A percentile compares a stretch with the other conserved stretches of the same genome.
Conservation (phyloP, 2,329 filamentous ascomycete species). For the Ambrosiella xylebori region DNA sequence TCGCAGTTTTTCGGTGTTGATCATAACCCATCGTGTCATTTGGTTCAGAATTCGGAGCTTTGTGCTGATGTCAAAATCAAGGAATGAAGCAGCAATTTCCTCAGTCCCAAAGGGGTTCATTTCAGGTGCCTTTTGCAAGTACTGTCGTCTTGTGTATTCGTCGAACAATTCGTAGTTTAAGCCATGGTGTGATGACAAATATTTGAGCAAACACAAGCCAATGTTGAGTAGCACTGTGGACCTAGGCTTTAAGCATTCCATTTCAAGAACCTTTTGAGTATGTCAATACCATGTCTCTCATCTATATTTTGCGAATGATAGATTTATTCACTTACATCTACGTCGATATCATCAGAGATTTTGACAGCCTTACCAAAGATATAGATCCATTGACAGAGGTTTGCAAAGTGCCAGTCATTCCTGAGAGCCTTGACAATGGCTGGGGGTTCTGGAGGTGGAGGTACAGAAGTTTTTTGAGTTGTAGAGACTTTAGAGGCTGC, state of each 20-base stretch:
- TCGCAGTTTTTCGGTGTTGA: conserved; percentile 70
- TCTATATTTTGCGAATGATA: not conserved
- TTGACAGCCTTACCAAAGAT: conserved; percentile 81
- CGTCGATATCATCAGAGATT: conserved; percentile 72
- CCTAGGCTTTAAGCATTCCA: conserved; percentile 66
- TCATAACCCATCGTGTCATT: conserved; percentile 75
- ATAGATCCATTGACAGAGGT: conserved; percentile 82
- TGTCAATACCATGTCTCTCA: not conserved
- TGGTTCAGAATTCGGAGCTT: conserved; percentile 75
- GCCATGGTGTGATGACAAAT: conserved; percentile 82
- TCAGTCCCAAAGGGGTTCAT: conserved; percentile 74
- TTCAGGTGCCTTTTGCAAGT: conserved; percentile 58
- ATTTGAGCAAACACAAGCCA: conserved; percentile 75
- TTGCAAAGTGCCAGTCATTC: conserved; percentile 92
- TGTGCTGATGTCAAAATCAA: conserved; percentile 63
- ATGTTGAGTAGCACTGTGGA: conserved; percentile 65
- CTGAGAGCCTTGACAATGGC: conserved; percentile 32
- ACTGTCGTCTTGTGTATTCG: conserved; percentile 83
- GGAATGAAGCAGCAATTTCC: conserved; percentile 56
- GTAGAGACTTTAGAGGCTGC: not conserved
- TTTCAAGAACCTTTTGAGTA: conserved; percentile 61
- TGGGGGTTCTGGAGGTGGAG: not conserved
- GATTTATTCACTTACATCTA: conserved; percentile 45
- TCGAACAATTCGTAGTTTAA: conserved; percentile 79
- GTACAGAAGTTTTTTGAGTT: not conserved